Evolutionary conservation across 495 filamentous ascomycete genomes (phyloP), one percentile per base, ranked within the genome.

Genomic region (Lasiosphaeriaceae sp.): DNA sequence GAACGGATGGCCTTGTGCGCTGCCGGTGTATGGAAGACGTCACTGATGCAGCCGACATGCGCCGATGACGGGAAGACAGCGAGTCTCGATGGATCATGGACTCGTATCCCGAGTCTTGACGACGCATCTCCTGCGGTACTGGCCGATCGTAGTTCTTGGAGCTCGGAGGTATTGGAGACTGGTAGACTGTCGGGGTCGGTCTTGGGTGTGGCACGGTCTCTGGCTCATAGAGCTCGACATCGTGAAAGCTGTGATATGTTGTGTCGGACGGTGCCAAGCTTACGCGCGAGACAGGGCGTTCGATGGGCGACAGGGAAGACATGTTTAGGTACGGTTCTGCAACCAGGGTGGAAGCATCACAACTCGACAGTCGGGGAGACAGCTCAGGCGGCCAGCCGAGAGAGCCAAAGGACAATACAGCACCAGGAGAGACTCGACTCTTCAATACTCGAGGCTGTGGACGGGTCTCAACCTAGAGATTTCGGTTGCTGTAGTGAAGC

Each of bases 91-190:
- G 66, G 19, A 62, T 50, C 11, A 70, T 66, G n/a, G 76, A 79
- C 49, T 74, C 77, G 47, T 80, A 80, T 7, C 77, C 77, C 6
- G 77, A 80, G 47, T 80, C 77, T 45, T 80, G 76, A 11, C 77
- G 72, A 5, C 66, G 66, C 63, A 79, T 77, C 54, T 74, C 67
- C 50, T 66, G 56, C 12, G 61, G 31, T 9, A 54, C 49, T 7
- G 58, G 60, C 21, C 19, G 49, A 1, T 54, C 57, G n/a, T 64
- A 52, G 11, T 59, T 59, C 47, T 60, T 63, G 43, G 51, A 17
- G 1, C 23, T 16, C 20, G 47, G 9, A 4, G 52, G 46, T 21
- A 14, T 12, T 26, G 52, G 51, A 43, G 57, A 52, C 11, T 34
- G 34, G n/a, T 29, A 51, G 41, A 55, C 37, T 4, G 55, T 50